Percentiles rank a stretch among this genome's conserved stretches.
These are phyloP conservation scores for Trichoderma koningii DNA, from an alignment of 2,329 filamentous ascomycete genomes.

Conservation along the genomic window DNA sequence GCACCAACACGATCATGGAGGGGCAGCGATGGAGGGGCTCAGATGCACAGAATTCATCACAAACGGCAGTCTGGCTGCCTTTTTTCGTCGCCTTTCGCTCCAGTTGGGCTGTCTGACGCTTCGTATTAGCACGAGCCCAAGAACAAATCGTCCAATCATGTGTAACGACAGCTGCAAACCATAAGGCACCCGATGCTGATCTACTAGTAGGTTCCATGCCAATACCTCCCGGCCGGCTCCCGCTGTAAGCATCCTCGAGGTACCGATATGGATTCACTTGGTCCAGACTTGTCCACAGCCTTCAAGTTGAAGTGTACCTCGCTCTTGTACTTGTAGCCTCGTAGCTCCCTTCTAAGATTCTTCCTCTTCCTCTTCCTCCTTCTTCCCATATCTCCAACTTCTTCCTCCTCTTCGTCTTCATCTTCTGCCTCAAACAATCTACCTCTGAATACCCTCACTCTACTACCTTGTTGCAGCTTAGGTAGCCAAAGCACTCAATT, in stretches of 20 bases:
- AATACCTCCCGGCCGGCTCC: background rate
- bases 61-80: too few species aligned
- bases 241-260: background rate
- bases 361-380: background rate
- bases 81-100: too few species aligned
- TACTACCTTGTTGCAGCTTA: background rate
- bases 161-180: too few species aligned
- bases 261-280: background rate
- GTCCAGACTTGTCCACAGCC: background rate
- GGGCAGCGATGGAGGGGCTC: too few species aligned
- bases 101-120: too few species aligned
- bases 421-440: background rate
- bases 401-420: background rate
- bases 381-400: background rate
- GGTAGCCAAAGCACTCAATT: slow-evolving; percentile 1
- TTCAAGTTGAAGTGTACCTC: background rate
- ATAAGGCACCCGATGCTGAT: too few species aligned
- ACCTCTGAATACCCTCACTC: background rate
- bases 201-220: too few species aligned
- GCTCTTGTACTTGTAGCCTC: background rate
- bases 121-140: too few species aligned
- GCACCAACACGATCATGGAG: background rate
- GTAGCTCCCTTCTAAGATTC: background rate
- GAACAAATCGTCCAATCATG: too few species aligned
- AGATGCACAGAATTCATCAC: too few species aligned